Evolutionary conservation across 495 filamentous ascomycete genomes (phyloP).

Genomic region (Podospora pseudoanserina): DNA sequence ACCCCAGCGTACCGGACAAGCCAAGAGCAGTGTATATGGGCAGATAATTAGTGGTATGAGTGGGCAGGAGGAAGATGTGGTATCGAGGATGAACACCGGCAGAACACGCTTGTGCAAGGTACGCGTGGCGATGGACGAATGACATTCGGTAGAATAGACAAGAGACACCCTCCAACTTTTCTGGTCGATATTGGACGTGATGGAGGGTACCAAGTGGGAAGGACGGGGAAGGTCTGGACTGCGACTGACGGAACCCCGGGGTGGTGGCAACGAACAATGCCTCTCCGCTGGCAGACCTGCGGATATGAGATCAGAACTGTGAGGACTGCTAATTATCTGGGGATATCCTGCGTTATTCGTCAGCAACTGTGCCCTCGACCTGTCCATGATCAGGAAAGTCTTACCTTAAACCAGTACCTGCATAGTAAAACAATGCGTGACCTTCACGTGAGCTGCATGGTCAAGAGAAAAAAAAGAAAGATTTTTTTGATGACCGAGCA

Average conservation of each 20-base stretch:
- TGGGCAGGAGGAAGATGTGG: neutral
- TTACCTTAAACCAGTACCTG: neutral
- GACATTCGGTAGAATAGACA: neutral
- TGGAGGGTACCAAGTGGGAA: slow-evolving; percentile 6
- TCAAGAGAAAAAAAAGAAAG: neutral
- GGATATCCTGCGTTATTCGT: neutral
- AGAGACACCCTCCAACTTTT: slow-evolving; percentile 2
- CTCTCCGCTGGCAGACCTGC: no score
- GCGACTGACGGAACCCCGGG: neutral
- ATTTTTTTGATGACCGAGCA: neutral
- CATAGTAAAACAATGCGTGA: neutral
- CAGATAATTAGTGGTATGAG: no score
- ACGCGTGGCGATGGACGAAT: slow-evolving; percentile 9
- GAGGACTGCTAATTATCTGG: no score
- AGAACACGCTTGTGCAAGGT: slow-evolving; percentile 16
- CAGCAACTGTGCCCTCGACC: neutral
- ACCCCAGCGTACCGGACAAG: neutral
- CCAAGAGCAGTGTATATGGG: neutral
- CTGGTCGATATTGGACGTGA: neutral
- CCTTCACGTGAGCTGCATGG: neutral
- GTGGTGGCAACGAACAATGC: neutral
- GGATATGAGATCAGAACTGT: no score
- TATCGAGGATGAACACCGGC: neutral
- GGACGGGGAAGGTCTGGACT: neutral
- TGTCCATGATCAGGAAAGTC: neutral